phyloP scores from a whole-genome alignment of 2,329 filamentous ascomycete species.

The Ceratocystiopsis sp. region DNA sequence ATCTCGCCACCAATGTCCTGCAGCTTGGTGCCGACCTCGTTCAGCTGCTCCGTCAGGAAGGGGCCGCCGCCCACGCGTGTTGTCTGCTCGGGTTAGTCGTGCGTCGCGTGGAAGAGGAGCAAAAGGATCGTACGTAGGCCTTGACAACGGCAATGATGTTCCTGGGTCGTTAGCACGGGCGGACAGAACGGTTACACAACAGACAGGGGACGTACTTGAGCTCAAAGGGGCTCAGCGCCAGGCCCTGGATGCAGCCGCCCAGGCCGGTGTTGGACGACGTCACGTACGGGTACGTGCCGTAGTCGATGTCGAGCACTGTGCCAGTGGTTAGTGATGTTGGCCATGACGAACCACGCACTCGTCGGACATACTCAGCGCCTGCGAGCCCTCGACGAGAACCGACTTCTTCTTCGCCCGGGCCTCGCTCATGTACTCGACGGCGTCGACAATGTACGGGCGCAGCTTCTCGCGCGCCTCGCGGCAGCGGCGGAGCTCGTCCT shows the following conservation, averaged over 20 bases:
- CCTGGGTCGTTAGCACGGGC: conserved; percentile 6
- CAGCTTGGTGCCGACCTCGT: conserved; percentile 20
- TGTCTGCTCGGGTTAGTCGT: conserved; percentile 18
- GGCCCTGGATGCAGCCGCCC: conserved; percentile 28
- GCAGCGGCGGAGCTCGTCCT: conserved; percentile 50
- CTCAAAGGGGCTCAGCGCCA: conserved; percentile 7
- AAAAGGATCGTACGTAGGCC: conserved; percentile 25
- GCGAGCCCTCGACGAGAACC: conserved; percentile 44
- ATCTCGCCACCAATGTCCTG: conserved; percentile 17
- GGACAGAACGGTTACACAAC: background rate
- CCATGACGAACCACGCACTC: too few species aligned
- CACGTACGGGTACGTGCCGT: conserved; percentile 41
- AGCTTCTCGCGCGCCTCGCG: conserved; percentile 40
- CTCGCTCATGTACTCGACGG: conserved; percentile 31
- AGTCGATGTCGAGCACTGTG: conserved; percentile 34
- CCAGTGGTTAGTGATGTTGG: background rate
- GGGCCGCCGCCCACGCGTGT: conserved; percentile 41
- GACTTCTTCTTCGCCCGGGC: conserved; percentile 34
- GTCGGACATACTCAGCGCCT: conserved; percentile 6
- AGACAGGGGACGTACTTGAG: conserved; percentile 1
- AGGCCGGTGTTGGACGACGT: conserved; percentile 40
- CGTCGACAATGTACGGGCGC: conserved; percentile 46
- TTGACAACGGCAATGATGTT: conserved; percentile 49
- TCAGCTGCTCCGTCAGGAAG: conserved; percentile 40
- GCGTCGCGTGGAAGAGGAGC: background rate